Conservation (phyloP, 106 monocot species). For the Dioscorea alata region DNA sequence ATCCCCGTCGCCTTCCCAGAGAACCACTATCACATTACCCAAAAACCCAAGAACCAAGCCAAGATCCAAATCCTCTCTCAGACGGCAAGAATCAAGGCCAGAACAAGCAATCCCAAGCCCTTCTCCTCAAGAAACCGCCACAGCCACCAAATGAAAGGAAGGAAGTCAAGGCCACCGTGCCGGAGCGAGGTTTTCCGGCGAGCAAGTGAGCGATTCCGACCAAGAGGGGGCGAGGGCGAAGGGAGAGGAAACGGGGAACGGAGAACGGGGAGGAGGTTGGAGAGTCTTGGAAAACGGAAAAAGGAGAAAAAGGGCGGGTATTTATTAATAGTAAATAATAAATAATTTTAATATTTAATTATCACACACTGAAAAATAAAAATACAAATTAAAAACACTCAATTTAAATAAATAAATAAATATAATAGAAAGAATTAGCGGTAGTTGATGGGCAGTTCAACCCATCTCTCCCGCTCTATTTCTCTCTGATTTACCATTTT, state of each 20-base stretch:
- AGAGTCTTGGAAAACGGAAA: constrained; percentile 12
- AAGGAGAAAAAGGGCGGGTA: constrained; percentile 12
- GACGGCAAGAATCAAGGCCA: too few species aligned
- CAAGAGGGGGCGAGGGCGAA: background rate
- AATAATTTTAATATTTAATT: background rate
- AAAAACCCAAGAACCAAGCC: constrained; percentile 4
- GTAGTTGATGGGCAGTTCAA: constrained; percentile 25
- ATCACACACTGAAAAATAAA: background rate
- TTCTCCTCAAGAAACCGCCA: background rate
- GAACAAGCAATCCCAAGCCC: background rate
- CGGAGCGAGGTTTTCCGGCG: constrained; percentile 1
- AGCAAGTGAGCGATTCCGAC: background rate
- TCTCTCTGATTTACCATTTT: background rate
- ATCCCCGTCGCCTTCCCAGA: background rate
- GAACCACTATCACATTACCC: constrained; percentile 20
- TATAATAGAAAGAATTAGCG: background rate
- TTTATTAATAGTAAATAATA: background rate
- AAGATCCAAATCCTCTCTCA: constrained; percentile 11
- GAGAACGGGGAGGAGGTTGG: constrained; percentile 1
- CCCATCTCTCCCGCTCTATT: constrained; percentile 12
- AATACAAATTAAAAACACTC: too few species aligned
- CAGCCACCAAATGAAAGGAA: too few species aligned
- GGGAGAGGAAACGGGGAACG: constrained; percentile 9
- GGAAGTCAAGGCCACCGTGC: background rate
- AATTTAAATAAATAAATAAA: background rate